Base-by-base conservation (phyloP, 495 filamentous ascomycete genomes). In the Acidomyces sp. region DNA sequence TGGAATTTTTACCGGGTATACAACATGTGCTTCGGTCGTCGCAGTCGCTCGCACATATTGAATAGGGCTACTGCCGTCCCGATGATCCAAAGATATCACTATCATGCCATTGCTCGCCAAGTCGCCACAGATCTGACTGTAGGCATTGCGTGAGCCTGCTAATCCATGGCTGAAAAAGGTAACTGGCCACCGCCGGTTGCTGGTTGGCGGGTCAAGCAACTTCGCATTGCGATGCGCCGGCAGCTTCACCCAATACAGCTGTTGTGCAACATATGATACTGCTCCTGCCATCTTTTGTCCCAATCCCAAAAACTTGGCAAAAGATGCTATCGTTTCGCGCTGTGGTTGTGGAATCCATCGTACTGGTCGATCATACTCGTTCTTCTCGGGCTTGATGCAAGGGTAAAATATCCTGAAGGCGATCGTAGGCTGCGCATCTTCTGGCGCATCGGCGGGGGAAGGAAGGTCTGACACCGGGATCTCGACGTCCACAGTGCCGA, bases 141-240 rank as follows among this genome's bases (percentile, higher is more conserved):
- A 88, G 17, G 82, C 66, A 35, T 85, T 83, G 23, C 78, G 62
- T 28, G 69, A 74, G 13, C 82, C 82, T 3, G 78, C 83, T 2
- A 87, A 65, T 3, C 82, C 82, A 53, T 88, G 82, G 7, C 80
- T 85, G 59, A 88, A 86, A 23, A 88, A 64, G 62, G 80, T 71
- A 0, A 82, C 80, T 1, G 82, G 82, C 75, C 82, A 84, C 63
- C 71, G 61, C 16, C 56, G 49, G 41, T 41, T 66, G 59, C 48
- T 65, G 60, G 56, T 71, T 57, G 51, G 63, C 37, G 47, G 63
- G 59, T 43, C 64, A 55, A 55, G 67, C 9, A 72, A 20, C 13
- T 54, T 51, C 3, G 71, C 69, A 51, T 74, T 62, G 31, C 60
- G 59, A 33, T 59, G 53, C 11, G 62, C 70, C 11, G 73, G 74